Evolutionary conservation across 768 basidiomycete genomes (phyloP).

Genomic region (Leccinellum rugosiceps): DNA sequence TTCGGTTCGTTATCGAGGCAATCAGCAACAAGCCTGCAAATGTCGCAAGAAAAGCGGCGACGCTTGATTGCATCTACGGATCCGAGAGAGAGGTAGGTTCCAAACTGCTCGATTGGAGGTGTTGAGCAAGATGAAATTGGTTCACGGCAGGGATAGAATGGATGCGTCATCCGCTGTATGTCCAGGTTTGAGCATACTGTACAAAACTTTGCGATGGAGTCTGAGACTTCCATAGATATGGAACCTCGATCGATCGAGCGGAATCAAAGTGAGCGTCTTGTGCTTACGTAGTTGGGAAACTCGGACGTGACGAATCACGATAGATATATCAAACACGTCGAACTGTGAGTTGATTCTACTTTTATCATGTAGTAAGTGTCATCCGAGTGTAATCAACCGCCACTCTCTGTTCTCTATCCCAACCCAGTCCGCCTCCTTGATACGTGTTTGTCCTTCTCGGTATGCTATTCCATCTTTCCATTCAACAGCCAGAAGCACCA

Average conservation of each 20-base stretch:
- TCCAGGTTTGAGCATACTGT: slow-evolving; percentile 4
- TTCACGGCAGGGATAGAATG: slow-evolving; percentile 3
- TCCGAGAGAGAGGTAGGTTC: not conserved
- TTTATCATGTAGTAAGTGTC: not conserved
- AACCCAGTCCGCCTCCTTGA: not conserved
- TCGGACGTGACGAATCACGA: too few species aligned
- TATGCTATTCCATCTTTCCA: slow-evolving; percentile 16
- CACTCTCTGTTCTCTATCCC: slow-evolving; percentile 10
- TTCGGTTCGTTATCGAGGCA: slow-evolving; percentile 8
- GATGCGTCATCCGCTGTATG: not conserved
- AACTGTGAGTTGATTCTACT: not conserved
- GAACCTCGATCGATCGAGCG: too few species aligned
- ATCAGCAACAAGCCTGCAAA: slow-evolving; percentile 14
- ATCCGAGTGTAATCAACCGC: not conserved
- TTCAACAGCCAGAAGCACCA: slow-evolving; percentile 13
- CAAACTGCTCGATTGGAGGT: not conserved
- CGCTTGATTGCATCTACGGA: slow-evolving; percentile 12
- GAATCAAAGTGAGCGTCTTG: too few species aligned
- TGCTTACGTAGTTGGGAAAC: too few species aligned
- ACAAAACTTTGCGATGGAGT: not conserved
- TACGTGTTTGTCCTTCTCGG: slow-evolving; percentile 1
- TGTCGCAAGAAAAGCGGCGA: slow-evolving; percentile 7
- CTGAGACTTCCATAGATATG: too few species aligned
- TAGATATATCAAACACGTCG: too few species aligned
- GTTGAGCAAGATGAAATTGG: not conserved